Base-by-base conservation (phyloP, 2,329 filamentous ascomycete genomes). In the Diaporthe citriasiana region DNA sequence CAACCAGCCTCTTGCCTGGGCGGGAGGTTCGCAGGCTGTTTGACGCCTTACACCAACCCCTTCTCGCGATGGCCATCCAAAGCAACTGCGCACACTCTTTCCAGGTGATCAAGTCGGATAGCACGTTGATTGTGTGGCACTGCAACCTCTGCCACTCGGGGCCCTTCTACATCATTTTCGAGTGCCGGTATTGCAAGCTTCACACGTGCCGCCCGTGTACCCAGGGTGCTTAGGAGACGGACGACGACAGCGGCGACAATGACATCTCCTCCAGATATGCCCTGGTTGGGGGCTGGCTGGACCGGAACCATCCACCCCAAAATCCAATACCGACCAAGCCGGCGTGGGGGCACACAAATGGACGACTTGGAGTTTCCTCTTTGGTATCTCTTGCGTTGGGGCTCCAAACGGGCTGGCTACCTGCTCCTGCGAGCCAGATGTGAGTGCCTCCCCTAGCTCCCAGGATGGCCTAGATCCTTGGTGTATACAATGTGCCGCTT, bases 141-240 rank as follows among this genome's bases (percentile, higher is more conserved):
- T 93, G 92, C 84, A 87, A 89, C 74, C 83, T 91, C 78, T 93
- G 91, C 80, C 88, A 90, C 75, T 89, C 88, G 2, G 91, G 91
- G 1, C 91, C 91, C 69, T 89, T 91, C 82, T 93, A 90, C 89
- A 89, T 88, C 82, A 93, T 93, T 79, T 93, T 89, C 77, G 90
- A 93, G 81, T 93, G 92, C 83, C 85, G 87, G 75, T 92, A 92
- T 81, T 93, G 92, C 88, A 91, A 91, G 81, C 83, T 92, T 68
- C 91, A 93, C 82, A 87, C 89, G 40, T 93, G 91, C 81, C 86
- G 90, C 70, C 83, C 86, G 35, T 93, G 91, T 80, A 86, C 87
- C 60, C 84, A 89, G 75, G 85, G 80, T 74, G 83, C 82, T 78
- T 87, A 73, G 77, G 9, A 15, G 40, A 12, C 42, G 12, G n/a